These are phyloP conservation scores for Pseudocercospora vitis DNA, from an alignment of 2,329 filamentous ascomycete genomes.

Conservation along the genomic window DNA sequence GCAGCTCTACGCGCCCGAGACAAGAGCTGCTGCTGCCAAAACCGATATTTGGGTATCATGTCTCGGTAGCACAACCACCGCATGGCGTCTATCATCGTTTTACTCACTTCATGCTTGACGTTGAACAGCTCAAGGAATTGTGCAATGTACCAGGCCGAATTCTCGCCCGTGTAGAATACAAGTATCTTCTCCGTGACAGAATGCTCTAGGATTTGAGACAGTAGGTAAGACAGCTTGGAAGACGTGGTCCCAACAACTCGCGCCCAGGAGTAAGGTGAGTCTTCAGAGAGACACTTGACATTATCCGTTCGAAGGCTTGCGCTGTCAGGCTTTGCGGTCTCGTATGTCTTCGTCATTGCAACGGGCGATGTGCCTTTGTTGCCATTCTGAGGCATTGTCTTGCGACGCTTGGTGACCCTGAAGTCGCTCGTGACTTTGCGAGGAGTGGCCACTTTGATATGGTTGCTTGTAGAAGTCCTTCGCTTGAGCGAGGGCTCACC, in stretches of 20 bases:
- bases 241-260: conserved; percentile 77
- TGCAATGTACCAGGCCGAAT: conserved; percentile 81
- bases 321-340: background rate
- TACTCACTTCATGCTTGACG: conserved; percentile 60
- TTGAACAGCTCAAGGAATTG: conserved; percentile 73
- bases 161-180: conserved; percentile 88
- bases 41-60: too few relatives aligned
- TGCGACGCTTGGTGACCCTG: background rate
- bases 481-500: conserved; percentile 40
- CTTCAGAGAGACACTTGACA: conserved; percentile 23
- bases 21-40: too few relatives aligned
- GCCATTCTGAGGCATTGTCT: background rate
- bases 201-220: conserved; percentile 69
- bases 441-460: background rate
- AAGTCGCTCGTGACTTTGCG: background rate
- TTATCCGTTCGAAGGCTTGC: too few relatives aligned
- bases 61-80: too few relatives aligned
- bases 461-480: conserved; percentile 12
- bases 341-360: background rate
- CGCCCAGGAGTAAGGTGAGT: conserved; percentile 59
- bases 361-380: background rate
- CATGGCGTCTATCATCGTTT: too few relatives aligned
- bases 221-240: conserved; percentile 81
- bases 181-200: conserved; percentile 79
- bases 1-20: too few relatives aligned